Evolutionary conservation across 148 eudicot genomes (phyloP).

Genomic region (Silene latifolia): DNA sequence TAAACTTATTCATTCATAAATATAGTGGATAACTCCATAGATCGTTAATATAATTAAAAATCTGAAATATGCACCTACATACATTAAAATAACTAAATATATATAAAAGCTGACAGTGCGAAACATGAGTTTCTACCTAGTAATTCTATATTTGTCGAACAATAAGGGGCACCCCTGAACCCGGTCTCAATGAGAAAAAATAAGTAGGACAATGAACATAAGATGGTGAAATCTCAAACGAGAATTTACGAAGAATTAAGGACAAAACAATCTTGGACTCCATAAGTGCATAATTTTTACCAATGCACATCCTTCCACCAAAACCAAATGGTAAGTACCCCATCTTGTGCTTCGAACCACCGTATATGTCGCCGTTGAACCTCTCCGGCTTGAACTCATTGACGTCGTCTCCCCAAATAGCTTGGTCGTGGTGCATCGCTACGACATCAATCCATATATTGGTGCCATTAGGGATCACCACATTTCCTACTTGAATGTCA

Average conservation of each 20-base stretch:
- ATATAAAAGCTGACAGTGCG: too few species aligned
- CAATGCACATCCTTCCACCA: conserved; percentile 93
- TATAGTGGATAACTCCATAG: too few species aligned
- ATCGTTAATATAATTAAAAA: too few species aligned
- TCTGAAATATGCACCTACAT: too few species aligned
- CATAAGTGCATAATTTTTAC: conserved; percentile 57
- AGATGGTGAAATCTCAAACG: conserved; percentile 54
- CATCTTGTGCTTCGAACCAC: conserved; percentile 79
- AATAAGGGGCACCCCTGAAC: conserved; percentile 56
- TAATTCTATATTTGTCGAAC: conserved; percentile 7
- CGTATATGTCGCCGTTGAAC: conserved; percentile 46
- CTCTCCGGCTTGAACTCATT: conserved; percentile 75
- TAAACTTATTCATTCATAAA: too few species aligned
- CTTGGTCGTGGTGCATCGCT: conserved; percentile 71
- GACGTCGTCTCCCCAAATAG: conserved; percentile 69
- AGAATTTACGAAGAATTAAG: conserved; percentile 48
- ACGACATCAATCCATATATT: conserved; percentile 90
- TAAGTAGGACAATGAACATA: conserved; percentile 62
- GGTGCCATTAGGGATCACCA: conserved; percentile 55
- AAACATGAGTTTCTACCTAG: too few species aligned
- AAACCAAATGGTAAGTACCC: conserved; percentile 90
- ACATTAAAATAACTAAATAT: too few species aligned
- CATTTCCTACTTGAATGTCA: conserved; percentile 46
- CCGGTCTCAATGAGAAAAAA: conserved; percentile 67
- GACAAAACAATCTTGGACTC: conserved; percentile 70